A percentile compares a stretch with the other conserved stretches of the same genome.
These are phyloP conservation scores for Eucalyptus curtisii DNA, from an alignment of 345 rosid genomes.

Conservation along the genomic window DNA sequence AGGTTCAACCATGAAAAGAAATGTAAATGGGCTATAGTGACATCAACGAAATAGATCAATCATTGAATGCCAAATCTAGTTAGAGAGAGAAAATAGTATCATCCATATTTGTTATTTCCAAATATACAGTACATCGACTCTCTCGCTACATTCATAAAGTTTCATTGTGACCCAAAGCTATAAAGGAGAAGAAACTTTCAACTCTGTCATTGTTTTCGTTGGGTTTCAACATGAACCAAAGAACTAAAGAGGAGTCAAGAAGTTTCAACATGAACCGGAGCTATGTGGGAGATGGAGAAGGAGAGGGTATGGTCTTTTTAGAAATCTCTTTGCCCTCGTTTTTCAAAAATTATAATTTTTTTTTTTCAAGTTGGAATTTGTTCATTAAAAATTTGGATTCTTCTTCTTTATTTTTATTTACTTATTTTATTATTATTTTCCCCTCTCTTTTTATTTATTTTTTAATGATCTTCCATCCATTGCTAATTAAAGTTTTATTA, in stretches of 20 bases:
- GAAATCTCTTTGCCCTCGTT: not conserved
- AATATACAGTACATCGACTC: no score
- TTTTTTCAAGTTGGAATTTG: not conserved
- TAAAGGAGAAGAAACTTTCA: not conserved
- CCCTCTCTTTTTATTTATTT: not conserved
- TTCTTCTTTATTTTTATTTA: not conserved
- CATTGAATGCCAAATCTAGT: not conserved
- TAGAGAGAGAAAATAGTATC: not conserved
- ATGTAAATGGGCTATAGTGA: not conserved
- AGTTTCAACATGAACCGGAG: not conserved
- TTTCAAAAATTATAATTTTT: not conserved
- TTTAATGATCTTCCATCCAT: not conserved
- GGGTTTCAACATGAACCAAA: not conserved
- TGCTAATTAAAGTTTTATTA: not conserved
- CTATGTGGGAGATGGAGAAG: not conserved
- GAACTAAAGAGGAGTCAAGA: not conserved
- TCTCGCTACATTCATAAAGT: not conserved
- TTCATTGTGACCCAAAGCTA: not conserved
- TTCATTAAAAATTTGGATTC: not conserved
- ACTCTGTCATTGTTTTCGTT: not conserved
- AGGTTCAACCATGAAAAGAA: not conserved
- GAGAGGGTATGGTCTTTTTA: not conserved
- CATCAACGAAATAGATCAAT: not conserved
- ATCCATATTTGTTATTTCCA: not conserved
- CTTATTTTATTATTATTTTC: not conserved